Base-by-base conservation (phyloP, 495 filamentous ascomycete genomes). In the Talaromyces liani region DNA sequence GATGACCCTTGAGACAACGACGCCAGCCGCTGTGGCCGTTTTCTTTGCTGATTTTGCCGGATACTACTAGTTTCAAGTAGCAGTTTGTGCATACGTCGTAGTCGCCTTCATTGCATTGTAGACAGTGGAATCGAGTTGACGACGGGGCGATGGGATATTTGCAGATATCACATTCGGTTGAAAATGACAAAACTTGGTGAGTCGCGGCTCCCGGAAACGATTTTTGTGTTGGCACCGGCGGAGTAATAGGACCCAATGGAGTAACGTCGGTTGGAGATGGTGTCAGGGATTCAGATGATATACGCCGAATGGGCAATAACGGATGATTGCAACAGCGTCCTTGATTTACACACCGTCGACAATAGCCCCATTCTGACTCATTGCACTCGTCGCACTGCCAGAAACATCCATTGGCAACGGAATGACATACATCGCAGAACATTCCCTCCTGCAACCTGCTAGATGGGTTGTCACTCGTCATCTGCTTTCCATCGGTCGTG, bases 341-440 rank as follows among this genome's bases (percentile, higher is more conserved):
- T 72, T 85, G 85, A 54, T 90, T 91, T 29, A 96, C 90, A 69
- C 92, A 97, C 62, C 74, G 69, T 64, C 88, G 88, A 75, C 92
- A 97, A 68, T 90, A 96, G 1, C 92, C 92, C 92, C 92, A 97
- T 68, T 92, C 91, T 27, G 90, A 92, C 61, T 93, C 87, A 67
- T 96, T 95, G 74, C 92, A 97, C 41, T 78, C 66, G 61, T 85
- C 84, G 72, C 92, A 97, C 63, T 88, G 84, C 92, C 91, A 97
- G 70, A 87, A 92, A 70, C 88, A 91, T 24, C 87, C 81, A 64
- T 94, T 91, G 0, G 90, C 79, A 72, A 83, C 86, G 0, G 82
- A 78, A n/a, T 79, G 73, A 68, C 92, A 97, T 47, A 83, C 80
- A 27, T 85, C 82, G 74, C 92, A 97, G 72, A 97, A 96, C 24